Conservation (phyloP, 257 asterid species). For the Gentiana straminea region DNA sequence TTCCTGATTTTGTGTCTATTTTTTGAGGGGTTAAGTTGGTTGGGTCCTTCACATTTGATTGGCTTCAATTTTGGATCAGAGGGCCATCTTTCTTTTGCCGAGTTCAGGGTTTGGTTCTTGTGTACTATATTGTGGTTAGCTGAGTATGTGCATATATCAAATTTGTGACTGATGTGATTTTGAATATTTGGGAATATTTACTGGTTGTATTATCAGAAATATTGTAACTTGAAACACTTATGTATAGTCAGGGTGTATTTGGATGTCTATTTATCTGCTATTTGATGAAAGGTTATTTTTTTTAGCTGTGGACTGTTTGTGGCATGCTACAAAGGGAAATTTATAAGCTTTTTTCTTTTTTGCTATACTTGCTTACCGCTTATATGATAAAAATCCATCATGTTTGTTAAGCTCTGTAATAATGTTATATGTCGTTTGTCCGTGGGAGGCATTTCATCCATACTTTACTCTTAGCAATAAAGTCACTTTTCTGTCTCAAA, state of each 20-base stretch:
- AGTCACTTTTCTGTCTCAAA: too few species aligned
- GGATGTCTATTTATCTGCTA: background rate
- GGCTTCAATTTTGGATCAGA: too few species aligned
- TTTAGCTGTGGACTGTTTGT: background rate
- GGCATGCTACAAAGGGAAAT: background rate
- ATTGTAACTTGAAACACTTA: background rate
- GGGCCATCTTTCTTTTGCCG: background rate
- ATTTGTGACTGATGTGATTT: background rate
- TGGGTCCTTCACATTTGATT: too few species aligned
- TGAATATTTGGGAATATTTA: background rate
- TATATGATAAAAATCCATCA: background rate
- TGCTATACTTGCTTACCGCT: background rate
- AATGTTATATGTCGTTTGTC: too few species aligned
- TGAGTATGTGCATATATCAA: too few species aligned
- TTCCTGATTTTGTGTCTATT: background rate
- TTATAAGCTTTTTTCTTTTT: background rate
- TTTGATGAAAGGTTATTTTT: too few species aligned
- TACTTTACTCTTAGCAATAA: too few species aligned
- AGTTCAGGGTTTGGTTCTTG: background rate
- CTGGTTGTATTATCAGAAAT: background rate
- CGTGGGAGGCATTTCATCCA: too few species aligned
- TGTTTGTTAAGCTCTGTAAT: background rate
- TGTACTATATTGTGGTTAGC: too few species aligned
- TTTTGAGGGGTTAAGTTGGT: background rate
- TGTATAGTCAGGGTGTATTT: background rate